phyloP scores from a whole-genome alignment of 148 eudicot species.

The Amaranthus palmeri region DNA sequence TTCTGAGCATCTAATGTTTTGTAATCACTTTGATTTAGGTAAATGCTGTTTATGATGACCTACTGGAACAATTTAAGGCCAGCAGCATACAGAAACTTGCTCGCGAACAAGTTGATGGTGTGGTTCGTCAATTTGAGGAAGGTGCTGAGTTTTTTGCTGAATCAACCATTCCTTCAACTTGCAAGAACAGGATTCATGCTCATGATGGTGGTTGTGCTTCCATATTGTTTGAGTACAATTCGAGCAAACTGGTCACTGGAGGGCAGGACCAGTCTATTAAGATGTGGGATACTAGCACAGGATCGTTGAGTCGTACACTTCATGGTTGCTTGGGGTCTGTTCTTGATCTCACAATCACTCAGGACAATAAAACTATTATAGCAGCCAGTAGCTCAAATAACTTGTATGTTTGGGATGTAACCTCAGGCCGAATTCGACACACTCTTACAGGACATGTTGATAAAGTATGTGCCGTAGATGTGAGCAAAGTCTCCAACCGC shows the following conservation, averaged over 20 bases:
- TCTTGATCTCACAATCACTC: slow-evolving; percentile 74
- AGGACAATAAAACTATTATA: slow-evolving; percentile 68
- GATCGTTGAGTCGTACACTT: slow-evolving; percentile 47
- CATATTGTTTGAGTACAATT: slow-evolving; percentile 67
- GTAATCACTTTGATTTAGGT: slow-evolving; percentile 37
- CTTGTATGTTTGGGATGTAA: slow-evolving; percentile 78
- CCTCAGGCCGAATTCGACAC: slow-evolving; percentile 70
- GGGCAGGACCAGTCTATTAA: slow-evolving; percentile 82
- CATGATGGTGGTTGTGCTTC: slow-evolving; percentile 93
- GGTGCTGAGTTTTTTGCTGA: slow-evolving; percentile 77
- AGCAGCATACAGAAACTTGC: slow-evolving; percentile 70
- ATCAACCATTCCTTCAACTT: slow-evolving; percentile 53
- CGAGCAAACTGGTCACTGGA: slow-evolving; percentile 68
- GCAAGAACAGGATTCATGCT: slow-evolving; percentile 67
- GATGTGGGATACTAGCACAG: slow-evolving; percentile 83
- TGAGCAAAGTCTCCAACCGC: slow-evolving; percentile 71
- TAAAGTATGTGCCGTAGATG: slow-evolving; percentile 93
- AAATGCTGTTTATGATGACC: slow-evolving; percentile 75
- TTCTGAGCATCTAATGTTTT: not conserved
- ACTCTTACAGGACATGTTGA: slow-evolving; percentile 89
- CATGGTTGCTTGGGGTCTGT: slow-evolving; percentile 79
- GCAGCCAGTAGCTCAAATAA: slow-evolving; percentile 88
- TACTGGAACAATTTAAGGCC: slow-evolving; percentile 57
- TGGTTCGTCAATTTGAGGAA: slow-evolving; percentile 86
- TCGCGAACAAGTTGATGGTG: slow-evolving; percentile 90